Evolutionary conservation across 177 flowering plant genomes (phyloP), one percentile per base, ranked within the genome.

Genomic region (Vitis hybrid): DNA sequence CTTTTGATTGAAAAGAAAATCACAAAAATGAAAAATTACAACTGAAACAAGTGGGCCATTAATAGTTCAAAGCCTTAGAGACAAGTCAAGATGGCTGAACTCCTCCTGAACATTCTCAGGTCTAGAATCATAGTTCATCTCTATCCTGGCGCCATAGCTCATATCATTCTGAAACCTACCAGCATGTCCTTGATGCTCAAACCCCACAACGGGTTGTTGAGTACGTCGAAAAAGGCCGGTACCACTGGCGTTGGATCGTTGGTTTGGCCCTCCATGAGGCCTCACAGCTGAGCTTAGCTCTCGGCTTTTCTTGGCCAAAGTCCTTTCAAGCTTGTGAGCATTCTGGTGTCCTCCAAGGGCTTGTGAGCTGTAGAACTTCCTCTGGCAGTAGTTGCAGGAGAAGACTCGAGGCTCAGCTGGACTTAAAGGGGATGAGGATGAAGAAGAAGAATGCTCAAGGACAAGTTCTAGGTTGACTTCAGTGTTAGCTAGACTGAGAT

Each of bases 291-390:
- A 61, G 64, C 56, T 21, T 61, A 80, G 11, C 40, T 84, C 84
- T 4, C 84, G 61, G 68, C 81, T 79, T 57, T 78, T 80, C 79
- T 85, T 87, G 10, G 85, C 87, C 19, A 83, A 51, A 68, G 83
- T 83, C 3, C 90, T 72, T 70, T 94, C 98, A 0, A 88, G 86
- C 79, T 89, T 94, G 81, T 94, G 98, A 12, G 98, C 98, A 61
- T 94, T 94, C 69, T 94, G 98, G 82, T 94, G 98, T 6, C 98
- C 98, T 21, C 98, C 98, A 0, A 94, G 84, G 0, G 97, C 98
- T 76, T 92, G 97, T 14, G 97, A 92, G 60, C 92, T 94, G 62
- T 83, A 83, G 69, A 94, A 94, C 77, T 92, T 92, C 56, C 92
- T 90, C 64, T 87, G 82, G 77, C 98, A 94, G 57, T 85, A 91